phyloP scores from a whole-genome alignment of 257 asterid genomes.

The Echium plantagineum region DNA sequence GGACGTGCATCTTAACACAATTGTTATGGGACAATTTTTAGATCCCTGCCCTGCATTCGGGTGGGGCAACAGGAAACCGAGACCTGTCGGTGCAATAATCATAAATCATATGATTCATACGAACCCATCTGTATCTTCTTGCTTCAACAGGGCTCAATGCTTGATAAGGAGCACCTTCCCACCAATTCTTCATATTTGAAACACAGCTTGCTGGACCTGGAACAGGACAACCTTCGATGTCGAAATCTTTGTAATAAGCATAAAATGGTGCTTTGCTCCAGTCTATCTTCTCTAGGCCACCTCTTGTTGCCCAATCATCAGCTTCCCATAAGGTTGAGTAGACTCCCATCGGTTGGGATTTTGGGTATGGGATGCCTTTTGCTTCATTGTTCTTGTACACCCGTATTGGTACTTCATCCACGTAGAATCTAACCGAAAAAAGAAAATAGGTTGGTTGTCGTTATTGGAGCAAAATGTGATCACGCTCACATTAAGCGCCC shows the following conservation, averaged over 20 bases:
- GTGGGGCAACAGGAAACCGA: slow-evolving; percentile 48
- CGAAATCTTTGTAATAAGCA: slow-evolving; percentile 76
- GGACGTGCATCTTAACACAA: no score
- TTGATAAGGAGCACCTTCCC: slow-evolving; percentile 61
- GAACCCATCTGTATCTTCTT: slow-evolving; percentile 65
- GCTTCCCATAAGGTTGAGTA: slow-evolving; percentile 91
- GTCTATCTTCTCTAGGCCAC: slow-evolving; percentile 71
- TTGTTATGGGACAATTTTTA: not conserved
- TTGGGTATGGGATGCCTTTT: slow-evolving; percentile 59
- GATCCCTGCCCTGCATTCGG: slow-evolving; percentile 54
- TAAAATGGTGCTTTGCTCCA: slow-evolving; percentile 87
- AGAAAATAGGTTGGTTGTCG: not conserved
- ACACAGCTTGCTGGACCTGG: slow-evolving; percentile 65
- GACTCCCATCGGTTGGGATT: slow-evolving; percentile 60
- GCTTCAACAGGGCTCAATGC: slow-evolving; percentile 43
- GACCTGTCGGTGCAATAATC: slow-evolving; percentile 83
- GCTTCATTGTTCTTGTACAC: slow-evolving; percentile 77
- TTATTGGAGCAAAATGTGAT: no score
- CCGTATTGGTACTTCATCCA: slow-evolving; percentile 65
- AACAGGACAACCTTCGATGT: slow-evolving; percentile 66
- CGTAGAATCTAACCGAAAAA: slow-evolving; percentile 19
- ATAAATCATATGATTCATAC: slow-evolving; percentile 56
- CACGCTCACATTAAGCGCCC: no score
- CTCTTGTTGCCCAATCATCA: slow-evolving; percentile 91
- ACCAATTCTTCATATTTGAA: slow-evolving; percentile 50